These are phyloP conservation scores for Taphrina flavorubra DNA, from an alignment of 1,139 yeast species.

Conservation along the genomic window DNA sequence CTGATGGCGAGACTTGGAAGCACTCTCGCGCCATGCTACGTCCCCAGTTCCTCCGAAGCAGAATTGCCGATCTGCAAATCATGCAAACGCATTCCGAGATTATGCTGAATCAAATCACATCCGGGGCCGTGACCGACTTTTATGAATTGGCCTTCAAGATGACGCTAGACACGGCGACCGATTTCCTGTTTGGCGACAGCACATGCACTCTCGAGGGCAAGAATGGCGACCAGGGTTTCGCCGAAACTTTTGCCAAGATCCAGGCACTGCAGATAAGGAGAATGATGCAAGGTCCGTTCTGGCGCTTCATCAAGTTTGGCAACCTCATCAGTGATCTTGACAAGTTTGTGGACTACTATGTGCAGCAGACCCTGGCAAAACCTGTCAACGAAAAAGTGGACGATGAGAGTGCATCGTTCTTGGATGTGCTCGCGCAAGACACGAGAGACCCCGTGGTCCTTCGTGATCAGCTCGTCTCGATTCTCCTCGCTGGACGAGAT, in stretches of 20 bases:
- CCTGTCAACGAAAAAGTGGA: constrained; percentile 46
- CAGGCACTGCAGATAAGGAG: constrained; percentile 56
- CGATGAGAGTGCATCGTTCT: constrained; percentile 58
- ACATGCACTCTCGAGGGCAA: constrained; percentile 53
- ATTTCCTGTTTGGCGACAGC: constrained; percentile 64
- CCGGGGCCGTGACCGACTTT: constrained; percentile 55
- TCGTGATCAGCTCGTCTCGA: constrained; percentile 61
- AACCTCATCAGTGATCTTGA: constrained; percentile 52
- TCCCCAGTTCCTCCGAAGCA: constrained; percentile 65
- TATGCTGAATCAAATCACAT: constrained; percentile 53
- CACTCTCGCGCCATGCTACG: constrained; percentile 64
- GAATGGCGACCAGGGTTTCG: constrained; percentile 54
- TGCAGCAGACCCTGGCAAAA: constrained; percentile 20
- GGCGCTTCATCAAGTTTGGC: constrained; percentile 52
- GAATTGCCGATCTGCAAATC: constrained; percentile 59
- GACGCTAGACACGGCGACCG: constrained; percentile 65
- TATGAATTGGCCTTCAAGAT: constrained; percentile 60
- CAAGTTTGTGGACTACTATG: constrained; percentile 41
- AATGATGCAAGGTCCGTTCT: constrained; percentile 53
- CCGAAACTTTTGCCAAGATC: constrained; percentile 56
- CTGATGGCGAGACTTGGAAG: constrained; percentile 64
- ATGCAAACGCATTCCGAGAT: constrained; percentile 59
- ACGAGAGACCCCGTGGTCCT: constrained; percentile 59
- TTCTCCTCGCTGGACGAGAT: constrained; percentile 50
- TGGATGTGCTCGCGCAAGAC: constrained; percentile 60